Evolutionary conservation across 1,139 yeast species (phyloP).

Genomic region (Pichia sp.): DNA sequence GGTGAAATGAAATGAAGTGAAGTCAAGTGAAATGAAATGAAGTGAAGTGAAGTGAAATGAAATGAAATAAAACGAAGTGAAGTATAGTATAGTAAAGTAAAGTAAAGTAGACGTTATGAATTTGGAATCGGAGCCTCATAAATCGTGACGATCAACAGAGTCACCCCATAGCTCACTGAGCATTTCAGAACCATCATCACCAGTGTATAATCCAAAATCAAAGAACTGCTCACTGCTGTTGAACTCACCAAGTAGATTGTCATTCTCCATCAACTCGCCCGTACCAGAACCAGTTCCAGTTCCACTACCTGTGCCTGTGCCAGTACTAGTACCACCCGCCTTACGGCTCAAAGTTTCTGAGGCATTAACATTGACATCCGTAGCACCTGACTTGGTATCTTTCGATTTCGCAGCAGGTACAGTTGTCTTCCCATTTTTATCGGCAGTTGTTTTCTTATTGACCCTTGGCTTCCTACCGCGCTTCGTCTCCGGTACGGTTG

Average conservation of each 20-base stretch:
- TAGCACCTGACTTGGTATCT: not conserved
- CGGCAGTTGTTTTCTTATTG: not conserved
- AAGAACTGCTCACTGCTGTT: constrained; percentile 36
- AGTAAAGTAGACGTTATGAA: no score
- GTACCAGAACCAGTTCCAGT: no score
- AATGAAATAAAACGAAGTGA: not conserved
- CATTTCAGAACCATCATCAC: constrained; percentile 25
- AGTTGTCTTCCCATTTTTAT: not conserved
- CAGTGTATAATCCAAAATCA: constrained; percentile 44
- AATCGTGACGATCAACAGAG: constrained; percentile 35
- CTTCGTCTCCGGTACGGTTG: not conserved
- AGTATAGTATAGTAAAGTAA: no score
- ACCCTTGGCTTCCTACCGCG: not conserved
- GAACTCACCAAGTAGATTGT: constrained; percentile 25
- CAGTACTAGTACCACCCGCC: not conserved
- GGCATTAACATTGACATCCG: no score
- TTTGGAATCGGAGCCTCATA: not conserved
- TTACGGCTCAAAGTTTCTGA: not conserved
- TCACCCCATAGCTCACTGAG: constrained; percentile 46
- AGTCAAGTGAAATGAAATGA: not conserved
- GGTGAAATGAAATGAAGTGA: not conserved
- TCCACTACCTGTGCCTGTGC: not conserved
- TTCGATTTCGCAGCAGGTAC: not conserved
- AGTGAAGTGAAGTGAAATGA: not conserved
- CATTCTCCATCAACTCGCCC: constrained; percentile 13